A percentile compares a stretch with the other conserved stretches of the same genome.
Conservation (phyloP, 805 yeast species). For the Grigorovia humatica region DNA sequence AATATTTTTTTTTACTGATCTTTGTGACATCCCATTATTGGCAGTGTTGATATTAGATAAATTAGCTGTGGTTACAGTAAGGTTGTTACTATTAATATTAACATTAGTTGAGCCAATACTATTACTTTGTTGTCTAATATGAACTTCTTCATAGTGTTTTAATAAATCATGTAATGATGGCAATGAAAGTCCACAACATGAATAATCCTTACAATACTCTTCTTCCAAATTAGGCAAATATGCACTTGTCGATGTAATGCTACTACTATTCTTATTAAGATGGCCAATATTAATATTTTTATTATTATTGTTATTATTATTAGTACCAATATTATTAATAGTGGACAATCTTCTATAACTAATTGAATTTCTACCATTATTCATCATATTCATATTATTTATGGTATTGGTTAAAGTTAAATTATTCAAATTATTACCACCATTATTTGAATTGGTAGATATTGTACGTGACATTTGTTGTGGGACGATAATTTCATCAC, state of each 20-base stretch:
- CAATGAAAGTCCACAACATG: constrained; percentile 86
- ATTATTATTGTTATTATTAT: not conserved
- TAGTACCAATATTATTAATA: constrained; percentile 3
- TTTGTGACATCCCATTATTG: not conserved
- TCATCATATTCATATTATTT: not conserved
- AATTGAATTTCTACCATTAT: constrained; percentile 3
- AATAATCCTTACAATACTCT: constrained; percentile 91
- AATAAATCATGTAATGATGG: constrained; percentile 91
- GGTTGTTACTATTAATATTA: not conserved
- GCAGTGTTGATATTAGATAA: not conserved
- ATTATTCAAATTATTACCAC: not conserved
- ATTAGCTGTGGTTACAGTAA: not conserved
- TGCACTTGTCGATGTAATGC: constrained; percentile 41
- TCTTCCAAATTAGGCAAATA: constrained; percentile 91
- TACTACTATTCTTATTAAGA: constrained; percentile 6
- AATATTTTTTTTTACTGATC: constrained; percentile 1
- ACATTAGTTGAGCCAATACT: not conserved
- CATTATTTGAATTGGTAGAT: constrained; percentile 5
- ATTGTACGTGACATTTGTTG: constrained; percentile 28
- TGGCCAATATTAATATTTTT: not conserved
- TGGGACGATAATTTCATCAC: constrained; percentile 66
- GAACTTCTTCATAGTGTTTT: constrained; percentile 94
- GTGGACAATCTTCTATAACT: constrained; percentile 9
- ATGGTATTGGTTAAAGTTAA: not conserved
- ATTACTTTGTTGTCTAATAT: constrained; percentile 34